These are phyloP conservation scores for Crucihimalaya himalaica DNA, from an alignment of 345 rosid genomes.

Conservation along the genomic window DNA sequence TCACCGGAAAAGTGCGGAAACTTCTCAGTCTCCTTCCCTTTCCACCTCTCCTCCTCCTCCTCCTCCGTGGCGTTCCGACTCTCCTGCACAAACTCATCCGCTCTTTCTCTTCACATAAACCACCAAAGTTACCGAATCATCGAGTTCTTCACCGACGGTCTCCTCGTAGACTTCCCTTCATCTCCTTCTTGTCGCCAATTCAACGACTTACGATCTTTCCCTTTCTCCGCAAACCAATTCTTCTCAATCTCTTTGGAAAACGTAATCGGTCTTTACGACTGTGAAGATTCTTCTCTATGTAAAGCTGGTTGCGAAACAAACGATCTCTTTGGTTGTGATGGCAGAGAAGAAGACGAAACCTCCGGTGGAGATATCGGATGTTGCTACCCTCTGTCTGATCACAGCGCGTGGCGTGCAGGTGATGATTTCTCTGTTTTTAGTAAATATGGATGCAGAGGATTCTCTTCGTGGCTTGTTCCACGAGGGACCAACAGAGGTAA, in stretches of 20 bases:
- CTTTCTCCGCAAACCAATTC: conserved; percentile 46
- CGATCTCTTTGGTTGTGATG: conserved; percentile 64
- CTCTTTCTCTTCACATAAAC: conserved; percentile 59
- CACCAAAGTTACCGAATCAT: conserved; percentile 50
- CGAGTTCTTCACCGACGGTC: conserved; percentile 69
- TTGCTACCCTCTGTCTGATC: conserved; percentile 85
- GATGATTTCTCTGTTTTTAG: conserved; percentile 66
- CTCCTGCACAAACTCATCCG: conserved; percentile 62
- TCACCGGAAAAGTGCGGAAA: conserved; percentile 62
- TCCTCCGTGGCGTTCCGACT: conserved; percentile 55
- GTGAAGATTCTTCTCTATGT: conserved; percentile 84
- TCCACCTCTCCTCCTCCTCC: conserved; percentile 53
- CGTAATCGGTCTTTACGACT: conserved; percentile 73
- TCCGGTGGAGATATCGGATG: conserved; percentile 58
- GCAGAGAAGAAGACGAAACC: conserved; percentile 38
- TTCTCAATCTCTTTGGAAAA: conserved; percentile 69
- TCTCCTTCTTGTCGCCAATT: conserved; percentile 65
- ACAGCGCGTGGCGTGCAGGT: conserved; percentile 59
- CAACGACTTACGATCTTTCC: conserved; percentile 63
- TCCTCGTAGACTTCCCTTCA: conserved; percentile 67
- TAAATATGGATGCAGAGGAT: conserved; percentile 79
- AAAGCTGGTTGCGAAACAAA: conserved; percentile 68
- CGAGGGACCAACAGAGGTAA: conserved; percentile 56
- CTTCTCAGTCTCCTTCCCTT: conserved; percentile 63
- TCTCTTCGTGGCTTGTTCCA: conserved; percentile 72